phyloP scores from a whole-genome alignment of 2,329 filamentous ascomycete genomes.

The Aureobasidium sp. region DNA sequence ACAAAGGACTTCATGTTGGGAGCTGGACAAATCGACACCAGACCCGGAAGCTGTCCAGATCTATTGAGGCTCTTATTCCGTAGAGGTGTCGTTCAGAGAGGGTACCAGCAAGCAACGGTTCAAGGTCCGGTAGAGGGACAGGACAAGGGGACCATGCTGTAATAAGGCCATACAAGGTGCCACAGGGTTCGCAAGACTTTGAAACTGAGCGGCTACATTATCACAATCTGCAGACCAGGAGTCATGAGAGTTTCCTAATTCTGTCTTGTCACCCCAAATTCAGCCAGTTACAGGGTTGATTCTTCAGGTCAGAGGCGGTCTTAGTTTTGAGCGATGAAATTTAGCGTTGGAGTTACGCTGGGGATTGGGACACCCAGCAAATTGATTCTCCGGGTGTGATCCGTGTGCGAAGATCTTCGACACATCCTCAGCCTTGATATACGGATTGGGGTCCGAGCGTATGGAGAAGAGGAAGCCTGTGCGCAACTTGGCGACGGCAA shows the following conservation, averaged over 20 bases:
- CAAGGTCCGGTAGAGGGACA: not conserved
- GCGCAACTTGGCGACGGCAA: constrained; percentile 1
- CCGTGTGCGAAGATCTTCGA: constrained; percentile 2
- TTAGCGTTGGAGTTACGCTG: constrained; percentile 1
- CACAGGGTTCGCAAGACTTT: not conserved
- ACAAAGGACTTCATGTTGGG: not conserved
- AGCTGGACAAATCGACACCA: not conserved
- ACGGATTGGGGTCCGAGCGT: not conserved
- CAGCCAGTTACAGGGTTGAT: not conserved
- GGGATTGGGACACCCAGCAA: not conserved
- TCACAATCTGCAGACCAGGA: constrained; percentile 4
- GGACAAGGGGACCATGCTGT: not conserved
- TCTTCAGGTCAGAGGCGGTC: not conserved
- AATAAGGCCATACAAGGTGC: not conserved
- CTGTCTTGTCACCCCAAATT: not conserved
- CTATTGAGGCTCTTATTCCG: not conserved
- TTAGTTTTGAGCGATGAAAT: not conserved
- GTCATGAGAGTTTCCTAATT: not conserved
- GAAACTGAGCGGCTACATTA: not conserved
- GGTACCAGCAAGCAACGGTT: not conserved
- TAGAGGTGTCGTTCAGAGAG: not conserved
- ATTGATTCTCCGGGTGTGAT: not conserved
- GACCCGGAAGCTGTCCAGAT: not conserved
- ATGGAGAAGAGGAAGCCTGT: constrained; percentile 11
- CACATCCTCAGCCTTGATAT: not conserved